Evolutionary conservation across 352 stramenopile species (phyloP).

Genomic region (Phytopythium helicoides): DNA sequence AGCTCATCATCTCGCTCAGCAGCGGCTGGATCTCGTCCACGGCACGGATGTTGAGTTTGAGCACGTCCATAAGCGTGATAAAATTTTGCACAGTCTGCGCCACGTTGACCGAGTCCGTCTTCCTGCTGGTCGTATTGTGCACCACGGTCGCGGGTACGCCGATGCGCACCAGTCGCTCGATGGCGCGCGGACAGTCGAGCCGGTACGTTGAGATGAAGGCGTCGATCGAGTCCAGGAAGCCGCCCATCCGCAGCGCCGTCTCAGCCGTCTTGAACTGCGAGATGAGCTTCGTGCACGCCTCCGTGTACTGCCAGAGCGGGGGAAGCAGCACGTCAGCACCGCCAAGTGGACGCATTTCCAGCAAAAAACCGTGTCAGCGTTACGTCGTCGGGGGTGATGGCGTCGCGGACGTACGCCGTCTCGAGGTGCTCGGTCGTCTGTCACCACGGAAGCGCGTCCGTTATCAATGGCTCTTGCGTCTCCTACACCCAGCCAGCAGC

Average conservation of each 20-base stretch:
- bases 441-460: background rate
- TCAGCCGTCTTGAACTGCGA: constrained; percentile 98
- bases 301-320: constrained; percentile 82
- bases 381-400: constrained; percentile 90
- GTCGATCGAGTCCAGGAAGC: constrained; percentile 67
- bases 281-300: constrained; percentile 96
- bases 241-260: constrained; percentile 83
- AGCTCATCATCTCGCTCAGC: constrained; percentile 95
- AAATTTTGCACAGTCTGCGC: constrained; percentile 97
- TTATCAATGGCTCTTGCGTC: constrained; percentile 4
- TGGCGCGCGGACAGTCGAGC: constrained; percentile 95
- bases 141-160: constrained; percentile 93
- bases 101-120: constrained; percentile 88
- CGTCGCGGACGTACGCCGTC: constrained; percentile 95
- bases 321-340: constrained; percentile 1
- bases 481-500: too few relatives aligned
- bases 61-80: constrained; percentile 98
- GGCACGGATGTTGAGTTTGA: constrained; percentile 96
- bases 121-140: constrained; percentile 77
- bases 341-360: too few relatives aligned
- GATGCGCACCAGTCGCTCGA: constrained; percentile 92
- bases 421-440: constrained; percentile 96
- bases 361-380: too few relatives aligned
- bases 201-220: constrained; percentile 94
- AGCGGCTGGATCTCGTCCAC: constrained; percentile 98